A percentile compares a stretch with the other conserved stretches of the same genome.
phyloP scores from a whole-genome alignment of 176 grass and related monocot genomes.

The Puya raimondii region DNA sequence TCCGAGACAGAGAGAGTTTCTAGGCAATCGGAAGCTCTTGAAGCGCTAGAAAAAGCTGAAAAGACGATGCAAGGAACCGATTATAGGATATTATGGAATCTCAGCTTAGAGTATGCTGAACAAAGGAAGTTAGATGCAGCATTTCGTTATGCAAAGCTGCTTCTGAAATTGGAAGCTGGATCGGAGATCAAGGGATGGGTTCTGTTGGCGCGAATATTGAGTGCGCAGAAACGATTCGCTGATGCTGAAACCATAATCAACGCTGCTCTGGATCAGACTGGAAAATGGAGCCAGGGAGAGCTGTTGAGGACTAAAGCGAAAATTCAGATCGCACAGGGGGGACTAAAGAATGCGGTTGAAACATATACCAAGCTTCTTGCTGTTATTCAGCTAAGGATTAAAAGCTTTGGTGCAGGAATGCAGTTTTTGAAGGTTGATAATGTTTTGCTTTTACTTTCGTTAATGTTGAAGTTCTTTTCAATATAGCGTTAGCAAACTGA shows the following conservation, averaged over 20 bases:
- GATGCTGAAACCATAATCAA: slow-evolving; percentile 65
- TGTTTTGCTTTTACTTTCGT: background rate
- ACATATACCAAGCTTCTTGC: slow-evolving; percentile 86
- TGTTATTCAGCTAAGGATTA: slow-evolving; percentile 61
- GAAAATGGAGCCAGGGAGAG: slow-evolving; percentile 74
- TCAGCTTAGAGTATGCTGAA: slow-evolving; percentile 80
- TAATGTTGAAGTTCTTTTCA: background rate
- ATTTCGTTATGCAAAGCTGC: slow-evolving; percentile 61
- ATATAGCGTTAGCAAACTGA: background rate
- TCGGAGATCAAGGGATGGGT: slow-evolving; percentile 80
- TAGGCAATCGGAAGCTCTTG: slow-evolving; percentile 63
- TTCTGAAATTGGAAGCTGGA: slow-evolving; percentile 73
- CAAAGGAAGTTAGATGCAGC: slow-evolving; percentile 91
- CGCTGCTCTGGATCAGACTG: slow-evolving; percentile 77
- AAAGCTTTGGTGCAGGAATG: slow-evolving; percentile 53
- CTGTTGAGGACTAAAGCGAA: slow-evolving; percentile 70
- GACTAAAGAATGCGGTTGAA: slow-evolving; percentile 59
- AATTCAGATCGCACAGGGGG: slow-evolving; percentile 68
- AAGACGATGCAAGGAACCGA: slow-evolving; percentile 48
- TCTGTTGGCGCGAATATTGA: slow-evolving; percentile 84
- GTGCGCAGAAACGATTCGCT: slow-evolving; percentile 66
- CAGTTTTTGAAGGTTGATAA: slow-evolving; percentile 39
- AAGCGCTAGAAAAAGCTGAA: slow-evolving; percentile 58
- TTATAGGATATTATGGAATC: slow-evolving; percentile 46
- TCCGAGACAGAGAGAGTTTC: slow-evolving; percentile 71